Evolutionary conservation across 75 land plant genomes (phyloP), one percentile per base, ranked within the genome.

Genomic region (Isoetes taiwanensis): DNA sequence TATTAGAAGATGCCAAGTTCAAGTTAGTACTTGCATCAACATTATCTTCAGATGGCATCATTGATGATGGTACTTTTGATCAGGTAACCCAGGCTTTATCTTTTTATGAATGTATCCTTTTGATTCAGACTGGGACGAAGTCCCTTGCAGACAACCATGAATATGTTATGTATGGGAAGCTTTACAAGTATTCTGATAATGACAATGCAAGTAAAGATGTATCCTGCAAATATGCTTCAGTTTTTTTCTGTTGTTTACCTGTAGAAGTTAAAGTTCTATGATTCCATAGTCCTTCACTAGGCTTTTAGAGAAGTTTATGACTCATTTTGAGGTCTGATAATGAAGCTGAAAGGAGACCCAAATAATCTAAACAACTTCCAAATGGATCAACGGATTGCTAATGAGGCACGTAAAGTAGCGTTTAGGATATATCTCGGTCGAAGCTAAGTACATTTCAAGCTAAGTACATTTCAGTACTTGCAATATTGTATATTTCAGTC

Each of bases 111-210:
- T n/a, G n/a, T n/a, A n/a, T n/a, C n/a, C n/a, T n/a, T n/a, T 33
- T 31, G 28, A 50, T 69, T 31, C 73, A 83, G 89, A 77, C 68
- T 34, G 56, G 59, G 28, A 64, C 72, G 28, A 80, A 79, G 52
- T 62, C 88, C 35, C 79, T 91, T 28, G 95, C 95, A 5, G 97
- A 91, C 67, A 81, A 78, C 39, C 86, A 64, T 61, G 97, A 91
- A 50, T 91, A 87, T 59, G 80, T 87, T 11, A 86, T 91, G 94
- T 86, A 86, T 68, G 97, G 97, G 38, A 87, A 83, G 66, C 72
- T 87, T 24, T 91, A 76, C 67, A 83, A 73, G 54, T 65, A 90
- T 19, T 56, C 80, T 30, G 97, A 91, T 32, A 69, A 71, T 19
- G 78, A 72, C 12, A n/a, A n/a, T n/a, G n/a, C n/a, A n/a, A n/a